Evolutionary conservation across 2,329 filamentous ascomycete species (phyloP).

Genomic region (Fusarium chaquense): DNA sequence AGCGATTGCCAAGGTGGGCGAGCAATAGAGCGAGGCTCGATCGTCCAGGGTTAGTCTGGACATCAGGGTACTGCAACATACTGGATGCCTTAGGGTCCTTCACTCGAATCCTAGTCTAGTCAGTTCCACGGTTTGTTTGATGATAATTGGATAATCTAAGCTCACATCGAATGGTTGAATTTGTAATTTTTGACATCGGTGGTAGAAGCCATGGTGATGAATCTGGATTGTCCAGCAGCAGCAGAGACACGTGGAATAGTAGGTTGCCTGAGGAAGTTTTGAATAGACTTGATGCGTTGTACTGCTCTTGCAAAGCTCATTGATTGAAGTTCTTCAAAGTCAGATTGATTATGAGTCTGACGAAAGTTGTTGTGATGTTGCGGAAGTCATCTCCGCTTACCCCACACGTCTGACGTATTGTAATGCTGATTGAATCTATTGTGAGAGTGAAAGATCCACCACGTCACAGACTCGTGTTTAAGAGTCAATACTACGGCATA

Average conservation of each 20-base stretch:
- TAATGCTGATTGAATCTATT: too few species aligned
- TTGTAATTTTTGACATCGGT: conserved; percentile 85
- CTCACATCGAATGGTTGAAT: conserved; percentile 88
- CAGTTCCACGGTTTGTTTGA: conserved; percentile 9
- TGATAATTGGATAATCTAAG: neutral
- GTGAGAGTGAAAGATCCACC: neutral
- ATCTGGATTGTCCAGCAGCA: conserved; percentile 51
- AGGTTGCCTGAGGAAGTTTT: conserved; percentile 32
- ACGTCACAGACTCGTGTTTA: neutral
- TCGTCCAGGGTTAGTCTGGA: conserved; percentile 9
- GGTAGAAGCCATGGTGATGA: conserved; percentile 77
- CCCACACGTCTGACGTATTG: too few species aligned
- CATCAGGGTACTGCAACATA: conserved; percentile 55
- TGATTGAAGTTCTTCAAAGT: conserved; percentile 28
- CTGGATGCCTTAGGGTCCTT: conserved; percentile 89
- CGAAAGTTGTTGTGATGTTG: conserved; percentile 6
- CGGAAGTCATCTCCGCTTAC: neutral
- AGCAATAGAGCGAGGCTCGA: neutral
- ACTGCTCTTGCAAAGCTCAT: conserved; percentile 47
- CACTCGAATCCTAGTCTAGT: conserved; percentile 79
- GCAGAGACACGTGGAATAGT: conserved; percentile 8
- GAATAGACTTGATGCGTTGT: conserved; percentile 45
- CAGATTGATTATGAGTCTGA: conserved; percentile 9
- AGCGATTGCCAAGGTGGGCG: conserved; percentile 1
- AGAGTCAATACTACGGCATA: neutral